Conservation (phyloP, 2,329 filamentous ascomycete species). For the Pezicula neosporulosa region DNA sequence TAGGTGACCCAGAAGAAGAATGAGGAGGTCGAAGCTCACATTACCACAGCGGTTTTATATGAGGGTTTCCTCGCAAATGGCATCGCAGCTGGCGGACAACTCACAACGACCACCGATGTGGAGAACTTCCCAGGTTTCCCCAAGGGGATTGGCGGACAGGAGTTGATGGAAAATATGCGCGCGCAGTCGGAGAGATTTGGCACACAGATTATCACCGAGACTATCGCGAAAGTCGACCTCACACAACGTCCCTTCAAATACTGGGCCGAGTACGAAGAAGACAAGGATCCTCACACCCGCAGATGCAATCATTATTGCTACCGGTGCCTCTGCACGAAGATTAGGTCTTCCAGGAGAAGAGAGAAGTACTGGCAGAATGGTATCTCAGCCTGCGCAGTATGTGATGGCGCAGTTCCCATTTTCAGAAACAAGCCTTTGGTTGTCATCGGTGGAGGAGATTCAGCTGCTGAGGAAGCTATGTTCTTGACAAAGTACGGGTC, state of each 20-base stretch:
- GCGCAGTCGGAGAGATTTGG: slow-evolving; percentile 88
- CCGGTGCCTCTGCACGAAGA: slow-evolving; percentile 86
- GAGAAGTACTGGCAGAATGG: slow-evolving; percentile 97
- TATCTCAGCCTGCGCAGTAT: slow-evolving; percentile 94
- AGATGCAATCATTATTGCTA: slow-evolving; percentile 90
- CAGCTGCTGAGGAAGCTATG: slow-evolving; percentile 93
- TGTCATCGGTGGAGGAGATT: slow-evolving; percentile 95
- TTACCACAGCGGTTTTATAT: slow-evolving; percentile 69
- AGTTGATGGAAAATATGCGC: slow-evolving; percentile 95
- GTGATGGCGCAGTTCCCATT: slow-evolving; percentile 94
- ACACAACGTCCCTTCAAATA: slow-evolving; percentile 84
- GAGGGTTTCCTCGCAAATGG: slow-evolving; percentile 98
- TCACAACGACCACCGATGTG: slow-evolving; percentile 96
- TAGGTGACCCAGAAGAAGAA: slow-evolving; percentile 38
- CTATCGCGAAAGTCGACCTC: slow-evolving; percentile 84
- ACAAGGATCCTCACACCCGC: slow-evolving; percentile 80
- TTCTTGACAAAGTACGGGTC: slow-evolving; percentile 97
- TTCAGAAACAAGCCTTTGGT: slow-evolving; percentile 95
- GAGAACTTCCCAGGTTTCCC: slow-evolving; percentile 98
- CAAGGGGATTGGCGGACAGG: slow-evolving; percentile 78
- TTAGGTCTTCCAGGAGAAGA: slow-evolving; percentile 84
- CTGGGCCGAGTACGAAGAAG: slow-evolving; percentile 85
- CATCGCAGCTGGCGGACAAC: slow-evolving; percentile 91
- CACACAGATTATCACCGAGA: slow-evolving; percentile 90
- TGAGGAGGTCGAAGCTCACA: background rate